Percentiles rank a stretch among this genome's conserved stretches.
phyloP scores from a whole-genome alignment of 108 stramenopile species.

The Skeletonema marinoi region DNA sequence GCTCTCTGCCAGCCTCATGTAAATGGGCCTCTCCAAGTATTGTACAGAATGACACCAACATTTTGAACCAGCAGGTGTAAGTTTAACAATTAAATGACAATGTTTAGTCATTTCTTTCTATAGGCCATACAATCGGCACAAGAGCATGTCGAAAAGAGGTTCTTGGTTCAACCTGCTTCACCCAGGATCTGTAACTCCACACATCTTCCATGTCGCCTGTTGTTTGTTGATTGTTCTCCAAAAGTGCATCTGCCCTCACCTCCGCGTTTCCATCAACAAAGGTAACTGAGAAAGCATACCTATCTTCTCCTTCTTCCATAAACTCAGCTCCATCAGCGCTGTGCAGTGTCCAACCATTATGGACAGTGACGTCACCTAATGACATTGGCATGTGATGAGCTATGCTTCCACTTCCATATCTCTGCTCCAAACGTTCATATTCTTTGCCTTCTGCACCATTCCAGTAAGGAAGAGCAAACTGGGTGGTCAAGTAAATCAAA shows the following conservation, averaged over 20 bases:
- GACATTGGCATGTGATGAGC: slow-evolving; percentile 78
- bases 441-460: slow-evolving; percentile 56
- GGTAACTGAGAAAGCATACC: slow-evolving; percentile 75
- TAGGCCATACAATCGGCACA: slow-evolving; percentile 84
- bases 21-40: no score
- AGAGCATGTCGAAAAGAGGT: slow-evolving; percentile 58
- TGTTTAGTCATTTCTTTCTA: background rate
- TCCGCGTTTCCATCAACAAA: slow-evolving; percentile 83
- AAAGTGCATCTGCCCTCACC: slow-evolving; percentile 60
- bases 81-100: no score
- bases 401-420: slow-evolving; percentile 18
- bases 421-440: slow-evolving; percentile 69
- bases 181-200: slow-evolving; percentile 80
- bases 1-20: no score
- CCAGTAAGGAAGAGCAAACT: slow-evolving; percentile 86
- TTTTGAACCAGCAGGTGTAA: no score
- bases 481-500: background rate
- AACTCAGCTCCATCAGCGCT: slow-evolving; percentile 65
- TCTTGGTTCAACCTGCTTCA: slow-evolving; percentile 51
- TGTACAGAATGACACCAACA: no score
- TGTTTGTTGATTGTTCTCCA: slow-evolving; percentile 3
- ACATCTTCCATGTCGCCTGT: slow-evolving; percentile 80
- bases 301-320: slow-evolving; percentile 39
- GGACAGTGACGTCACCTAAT: slow-evolving; percentile 78
- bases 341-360: slow-evolving; percentile 87